Evolutionary conservation across 805 yeast species (phyloP).

Genomic region (Kluyveromyces aestuarii): DNA sequence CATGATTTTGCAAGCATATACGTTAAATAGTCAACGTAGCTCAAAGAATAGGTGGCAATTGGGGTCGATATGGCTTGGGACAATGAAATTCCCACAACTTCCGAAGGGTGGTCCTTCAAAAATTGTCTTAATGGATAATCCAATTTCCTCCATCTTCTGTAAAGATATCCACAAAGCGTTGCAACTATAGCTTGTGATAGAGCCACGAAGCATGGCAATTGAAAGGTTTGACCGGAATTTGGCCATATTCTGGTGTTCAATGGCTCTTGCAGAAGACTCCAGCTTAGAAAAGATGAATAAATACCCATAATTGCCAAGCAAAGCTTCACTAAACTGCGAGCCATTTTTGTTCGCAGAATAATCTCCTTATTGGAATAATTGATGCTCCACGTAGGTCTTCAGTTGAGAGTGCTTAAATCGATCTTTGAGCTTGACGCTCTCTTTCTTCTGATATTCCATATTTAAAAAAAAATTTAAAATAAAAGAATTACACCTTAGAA

Average conservation of each 20-base stretch:
- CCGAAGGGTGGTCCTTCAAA: constrained; percentile 25
- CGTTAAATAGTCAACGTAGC: constrained; percentile 79
- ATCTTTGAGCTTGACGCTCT: neutral
- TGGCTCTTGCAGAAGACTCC: constrained; percentile 91
- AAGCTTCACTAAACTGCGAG: constrained; percentile 10
- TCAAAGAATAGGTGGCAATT: constrained; percentile 65
- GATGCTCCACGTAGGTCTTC: too few species aligned
- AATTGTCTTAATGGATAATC: constrained; percentile 28
- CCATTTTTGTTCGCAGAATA: neutral
- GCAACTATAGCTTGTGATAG: constrained; percentile 69
- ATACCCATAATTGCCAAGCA: constrained; percentile 47
- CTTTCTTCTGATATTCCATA: neutral
- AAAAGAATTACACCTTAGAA: too few species aligned
- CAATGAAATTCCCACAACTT: constrained; percentile 47
- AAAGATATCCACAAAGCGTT: constrained; percentile 52
- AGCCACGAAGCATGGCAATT: constrained; percentile 73
- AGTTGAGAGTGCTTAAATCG: too few species aligned
- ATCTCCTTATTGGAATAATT: neutral
- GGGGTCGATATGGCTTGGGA: constrained; percentile 81
- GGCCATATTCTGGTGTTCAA: constrained; percentile 72
- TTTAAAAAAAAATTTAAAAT: too few species aligned
- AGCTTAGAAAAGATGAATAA: constrained; percentile 75
- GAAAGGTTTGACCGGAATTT: constrained; percentile 42
- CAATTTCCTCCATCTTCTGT: constrained; percentile 34
- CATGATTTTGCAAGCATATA: constrained; percentile 86